Percentiles rank a stretch among this genome's conserved stretches.
These are phyloP conservation scores for Cutaneotrichosporon sp. DNA, from an alignment of 1,284 basidiomycete species.

Conservation along the genomic window DNA sequence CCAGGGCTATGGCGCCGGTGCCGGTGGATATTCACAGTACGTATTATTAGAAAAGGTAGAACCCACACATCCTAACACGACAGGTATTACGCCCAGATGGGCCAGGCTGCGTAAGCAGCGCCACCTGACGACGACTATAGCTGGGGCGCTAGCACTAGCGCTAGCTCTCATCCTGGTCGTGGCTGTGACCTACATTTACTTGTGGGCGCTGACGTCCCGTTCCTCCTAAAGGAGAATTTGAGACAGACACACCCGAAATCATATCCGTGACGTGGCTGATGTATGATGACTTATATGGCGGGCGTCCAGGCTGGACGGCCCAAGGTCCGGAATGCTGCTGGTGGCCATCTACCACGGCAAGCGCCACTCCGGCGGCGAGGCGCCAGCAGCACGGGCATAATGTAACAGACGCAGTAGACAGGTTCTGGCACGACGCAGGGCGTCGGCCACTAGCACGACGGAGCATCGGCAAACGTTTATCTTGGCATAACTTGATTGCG, in stretches of 20 bases:
- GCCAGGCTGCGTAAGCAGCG: conserved; percentile 6
- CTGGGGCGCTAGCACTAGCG: background rate
- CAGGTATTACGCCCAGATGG: conserved; percentile 8
- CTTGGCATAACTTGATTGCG: too few relatives aligned
- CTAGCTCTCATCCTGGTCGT: background rate
- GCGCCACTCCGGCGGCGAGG: background rate
- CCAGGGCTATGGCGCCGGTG: conserved; percentile 10
- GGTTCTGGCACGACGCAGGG: background rate
- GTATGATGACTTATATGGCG: conserved; percentile 5
- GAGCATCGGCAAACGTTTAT: too few relatives aligned
- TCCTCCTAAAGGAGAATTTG: too few relatives aligned
- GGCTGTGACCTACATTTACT: background rate
- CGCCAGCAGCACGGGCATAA: too few relatives aligned
- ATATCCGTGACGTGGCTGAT: conserved; percentile 4
- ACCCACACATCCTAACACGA: background rate
- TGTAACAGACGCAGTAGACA: background rate
- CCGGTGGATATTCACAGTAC: conserved; percentile 6
- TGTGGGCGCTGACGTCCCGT: background rate
- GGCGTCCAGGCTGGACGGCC: background rate
- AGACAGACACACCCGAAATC: background rate
- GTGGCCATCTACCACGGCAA: background rate
- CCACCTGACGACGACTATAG: background rate
- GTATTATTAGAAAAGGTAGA: background rate
- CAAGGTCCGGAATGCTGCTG: background rate
- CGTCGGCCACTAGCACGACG: too few relatives aligned